Evolutionary conservation across 352 stramenopile genomes (phyloP), one percentile per base, ranked within the genome.

Genomic region (Phytophthora gonapodyides): DNA sequence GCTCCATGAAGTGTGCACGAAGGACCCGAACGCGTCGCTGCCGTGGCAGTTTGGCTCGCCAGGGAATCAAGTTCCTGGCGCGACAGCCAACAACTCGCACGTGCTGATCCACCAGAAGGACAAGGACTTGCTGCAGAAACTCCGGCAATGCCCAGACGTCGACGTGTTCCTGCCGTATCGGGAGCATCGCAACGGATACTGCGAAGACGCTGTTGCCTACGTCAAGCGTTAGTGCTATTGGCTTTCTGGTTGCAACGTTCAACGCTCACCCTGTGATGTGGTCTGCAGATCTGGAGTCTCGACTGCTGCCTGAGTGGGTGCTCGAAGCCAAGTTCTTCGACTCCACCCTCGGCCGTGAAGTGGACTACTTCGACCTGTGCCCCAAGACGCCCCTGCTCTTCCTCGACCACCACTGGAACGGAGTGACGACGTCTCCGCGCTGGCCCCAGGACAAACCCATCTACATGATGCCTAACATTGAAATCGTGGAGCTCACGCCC

Each of bases 341-440:
- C 45, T 16, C 60, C 7, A 43, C 57, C 19, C 30, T 63, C 11
- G 54, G 53, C 44, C 62, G 62, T 9, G 10, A 62, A 38, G 64
- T 78, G 30, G 65, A 73, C 37, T 91, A 91, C 47, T 80, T 82
- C 37, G 78, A 89, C 12, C 43, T 88, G 47, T 88, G 79, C 12
- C 75, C 75, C 5, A 70, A 56, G 37, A 87, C 71, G 3, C 66
- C 74, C 9, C 46, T 88, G 51, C 21, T 88, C 19, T 82, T 88
- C 43, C 56, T 88, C 16, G 81, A 88, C 48, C 77, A 85, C 35
- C 73, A 87, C 41, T 88, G 79, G 79, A 46, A 70, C 55, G 62
- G 17, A 15, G 1, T 73, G 9, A 44, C 41, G 12, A 43, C 53
- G 5, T 61, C 44, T 10, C n/a, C 53, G 33, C 34, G 38, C 0